Evolutionary conservation across 345 rosid genomes (phyloP).

Genomic region (Combretum micranthum): DNA sequence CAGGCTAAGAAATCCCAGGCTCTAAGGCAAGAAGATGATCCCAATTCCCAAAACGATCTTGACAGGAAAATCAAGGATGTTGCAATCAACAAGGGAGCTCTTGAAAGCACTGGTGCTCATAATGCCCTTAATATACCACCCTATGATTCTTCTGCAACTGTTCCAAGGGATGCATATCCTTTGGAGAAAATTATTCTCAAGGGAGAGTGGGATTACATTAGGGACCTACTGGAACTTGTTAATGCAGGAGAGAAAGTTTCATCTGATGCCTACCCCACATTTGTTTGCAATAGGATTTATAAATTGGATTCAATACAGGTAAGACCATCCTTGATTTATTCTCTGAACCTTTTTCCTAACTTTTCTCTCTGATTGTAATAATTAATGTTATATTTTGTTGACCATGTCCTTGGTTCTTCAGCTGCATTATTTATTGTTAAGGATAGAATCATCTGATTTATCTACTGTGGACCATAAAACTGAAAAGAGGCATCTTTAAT

Average conservation of each 20-base stretch:
- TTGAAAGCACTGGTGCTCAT: slow-evolving; percentile 32
- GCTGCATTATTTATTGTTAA: no score
- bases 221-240: slow-evolving; percentile 42
- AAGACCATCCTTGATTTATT: slow-evolving; percentile 1
- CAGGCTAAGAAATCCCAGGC: slow-evolving; percentile 48
- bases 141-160: slow-evolving; percentile 42
- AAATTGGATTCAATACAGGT: slow-evolving; percentile 53
- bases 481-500: no score
- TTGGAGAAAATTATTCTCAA: slow-evolving; percentile 54
- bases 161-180: slow-evolving; percentile 66
- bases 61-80: slow-evolving; percentile 35
- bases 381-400: neutral
- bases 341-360: neutral
- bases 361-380: neutral
- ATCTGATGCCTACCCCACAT: slow-evolving; percentile 41
- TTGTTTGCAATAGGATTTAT: slow-evolving; percentile 62
- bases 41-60: slow-evolving; percentile 35
- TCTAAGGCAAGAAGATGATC: slow-evolving; percentile 42
- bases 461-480: no score
- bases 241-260: slow-evolving; percentile 21
- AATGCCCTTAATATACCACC: slow-evolving; percentile 69
- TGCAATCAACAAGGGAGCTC: slow-evolving; percentile 48
- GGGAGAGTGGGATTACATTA: slow-evolving; percentile 63
- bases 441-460: no score
- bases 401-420: no score